phyloP scores from a whole-genome alignment of 345 rosid species.

The Cardamine occulta region DNA sequence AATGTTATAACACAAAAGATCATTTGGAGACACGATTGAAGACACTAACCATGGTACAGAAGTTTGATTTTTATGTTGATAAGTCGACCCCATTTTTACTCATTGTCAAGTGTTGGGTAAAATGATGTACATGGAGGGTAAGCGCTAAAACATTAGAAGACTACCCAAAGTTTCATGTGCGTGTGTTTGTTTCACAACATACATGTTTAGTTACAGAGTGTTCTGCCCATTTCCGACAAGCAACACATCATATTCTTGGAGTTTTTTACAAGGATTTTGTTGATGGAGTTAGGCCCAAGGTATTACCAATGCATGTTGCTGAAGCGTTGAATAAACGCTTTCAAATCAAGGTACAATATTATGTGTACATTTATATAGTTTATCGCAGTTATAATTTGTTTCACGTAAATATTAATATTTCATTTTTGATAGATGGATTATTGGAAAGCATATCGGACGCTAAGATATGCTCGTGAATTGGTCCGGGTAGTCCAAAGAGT shows the following conservation, averaged over 20 bases:
- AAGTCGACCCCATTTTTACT: not conserved
- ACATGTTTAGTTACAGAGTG: not conserved
- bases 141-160: not conserved
- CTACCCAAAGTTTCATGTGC: not conserved
- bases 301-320: not conserved
- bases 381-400: too few relatives aligned
- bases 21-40: not conserved
- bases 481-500: too few relatives aligned
- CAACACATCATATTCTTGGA: not conserved
- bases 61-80: not conserved
- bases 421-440: too few relatives aligned
- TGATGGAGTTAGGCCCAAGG: not conserved
- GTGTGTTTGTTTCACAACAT: not conserved
- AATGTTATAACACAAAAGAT: not conserved
- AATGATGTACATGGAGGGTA: not conserved
- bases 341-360: not conserved
- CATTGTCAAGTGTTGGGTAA: not conserved
- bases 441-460: too few relatives aligned
- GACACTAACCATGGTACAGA: not conserved
- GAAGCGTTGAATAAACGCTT: not conserved
- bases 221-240: not conserved
- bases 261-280: not conserved
- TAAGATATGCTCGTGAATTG: too few relatives aligned
- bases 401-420: too few relatives aligned
- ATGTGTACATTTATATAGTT: too few relatives aligned